Percentiles rank a stretch among this genome's conserved stretches.
phyloP scores from a whole-genome alignment of 2,329 filamentous ascomycete genomes.

The Alternaria hordeiaustralica region DNA sequence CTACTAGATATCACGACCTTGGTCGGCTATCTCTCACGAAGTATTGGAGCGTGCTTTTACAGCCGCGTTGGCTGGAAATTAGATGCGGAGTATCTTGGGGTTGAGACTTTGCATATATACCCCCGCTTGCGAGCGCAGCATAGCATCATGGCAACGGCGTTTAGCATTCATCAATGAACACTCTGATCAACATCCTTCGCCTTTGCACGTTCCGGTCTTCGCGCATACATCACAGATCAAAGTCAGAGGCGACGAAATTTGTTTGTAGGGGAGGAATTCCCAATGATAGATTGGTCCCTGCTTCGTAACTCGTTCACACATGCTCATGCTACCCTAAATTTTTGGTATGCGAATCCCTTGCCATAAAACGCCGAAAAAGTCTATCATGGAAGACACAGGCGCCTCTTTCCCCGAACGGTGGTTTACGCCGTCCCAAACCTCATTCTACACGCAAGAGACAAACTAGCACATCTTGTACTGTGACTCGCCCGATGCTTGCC shows the following conservation, averaged over 20 bases:
- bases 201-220: not conserved
- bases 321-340: constrained; percentile 43
- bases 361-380: constrained; percentile 25
- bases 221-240: not conserved
- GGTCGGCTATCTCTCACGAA: not conserved
- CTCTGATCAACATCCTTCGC: not conserved
- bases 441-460: not conserved
- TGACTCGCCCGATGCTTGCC: constrained; percentile 72
- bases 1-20: not conserved
- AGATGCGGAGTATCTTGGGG: not conserved
- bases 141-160: constrained; percentile 15
- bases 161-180: not conserved
- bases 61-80: not conserved
- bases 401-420: not conserved
- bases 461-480: constrained; percentile 73
- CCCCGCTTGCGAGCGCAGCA: constrained; percentile 16
- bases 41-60: not conserved
- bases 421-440: not conserved
- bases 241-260: not conserved
- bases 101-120: constrained; percentile 18
- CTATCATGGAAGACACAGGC: constrained; percentile 15
- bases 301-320: constrained; percentile 38
- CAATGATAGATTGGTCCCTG: constrained; percentile 44
- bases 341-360: constrained; percentile 21
- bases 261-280: constrained; percentile 46